These are phyloP conservation scores for Paramecium primaurelia DNA, from an alignment of 73 alveolate genomes.

Conservation along the genomic window DNA sequence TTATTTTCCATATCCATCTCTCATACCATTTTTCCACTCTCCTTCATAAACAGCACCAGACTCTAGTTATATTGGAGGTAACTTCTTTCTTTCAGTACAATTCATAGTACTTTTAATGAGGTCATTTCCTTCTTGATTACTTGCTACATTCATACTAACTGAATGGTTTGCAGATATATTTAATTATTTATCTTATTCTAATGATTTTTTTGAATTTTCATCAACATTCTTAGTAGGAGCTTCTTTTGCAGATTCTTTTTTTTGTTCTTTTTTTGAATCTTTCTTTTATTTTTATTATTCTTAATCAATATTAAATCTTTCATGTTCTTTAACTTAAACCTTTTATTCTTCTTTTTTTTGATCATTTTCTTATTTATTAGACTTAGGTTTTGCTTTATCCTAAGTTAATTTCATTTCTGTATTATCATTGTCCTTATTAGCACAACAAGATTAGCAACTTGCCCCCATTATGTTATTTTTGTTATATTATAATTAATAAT, in stretches of 20 bases:
- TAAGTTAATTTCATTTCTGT: not conserved
- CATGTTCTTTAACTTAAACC: slow-evolving; percentile 12
- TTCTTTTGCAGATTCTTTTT: slow-evolving; percentile 9
- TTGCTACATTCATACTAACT: slow-evolving; percentile 50
- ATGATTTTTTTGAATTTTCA: slow-evolving; percentile 33
- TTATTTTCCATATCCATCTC: slow-evolving; percentile 61
- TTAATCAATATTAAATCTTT: not conserved
- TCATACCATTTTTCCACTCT: slow-evolving; percentile 75
- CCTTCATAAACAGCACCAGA: slow-evolving; percentile 73
- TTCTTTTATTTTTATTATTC: not conserved
- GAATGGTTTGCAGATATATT: slow-evolving; percentile 39
- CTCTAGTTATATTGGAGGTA: slow-evolving; percentile 52
- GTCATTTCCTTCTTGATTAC: slow-evolving; percentile 14
- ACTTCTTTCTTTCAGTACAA: slow-evolving; percentile 32
- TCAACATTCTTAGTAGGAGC: not conserved
- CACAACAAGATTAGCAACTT: slow-evolving; percentile 21
- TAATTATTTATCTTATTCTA: not conserved
- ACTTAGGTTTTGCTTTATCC: not conserved
- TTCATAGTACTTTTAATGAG: slow-evolving; percentile 23
- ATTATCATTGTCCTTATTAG: not conserved
- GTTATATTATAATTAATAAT: not conserved
- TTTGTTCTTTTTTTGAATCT: not conserved
- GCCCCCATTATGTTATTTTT: not conserved
- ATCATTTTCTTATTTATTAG: not conserved
- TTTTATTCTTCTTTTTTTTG: not conserved